These are phyloP conservation scores for Cyberlindnera lachancei DNA, from an alignment of 805 yeast species.

Conservation along the genomic window DNA sequence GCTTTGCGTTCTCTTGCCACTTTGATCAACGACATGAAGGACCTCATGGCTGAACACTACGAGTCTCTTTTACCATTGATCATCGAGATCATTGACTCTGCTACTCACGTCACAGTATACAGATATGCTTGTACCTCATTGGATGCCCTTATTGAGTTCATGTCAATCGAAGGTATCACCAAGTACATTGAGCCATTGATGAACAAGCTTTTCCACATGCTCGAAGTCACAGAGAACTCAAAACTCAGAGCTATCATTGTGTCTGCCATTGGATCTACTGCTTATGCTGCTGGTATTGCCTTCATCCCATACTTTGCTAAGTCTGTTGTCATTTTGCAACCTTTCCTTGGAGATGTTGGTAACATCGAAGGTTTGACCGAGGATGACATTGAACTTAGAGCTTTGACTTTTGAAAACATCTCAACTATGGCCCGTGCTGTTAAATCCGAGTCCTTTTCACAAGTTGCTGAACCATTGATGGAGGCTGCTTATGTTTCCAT, in stretches of 20 bases:
- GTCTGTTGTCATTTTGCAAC: constrained; percentile 75
- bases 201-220: constrained; percentile 81
- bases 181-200: constrained; percentile 81
- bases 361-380: constrained; percentile 72
- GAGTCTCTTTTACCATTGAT: constrained; percentile 77
- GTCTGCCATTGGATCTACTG: constrained; percentile 95
- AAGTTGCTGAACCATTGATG: constrained; percentile 81
- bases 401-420: constrained; percentile 86
- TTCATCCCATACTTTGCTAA: constrained; percentile 81
- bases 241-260: constrained; percentile 71
- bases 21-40: constrained; percentile 79
- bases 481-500: constrained; percentile 80
- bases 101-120: constrained; percentile 76
- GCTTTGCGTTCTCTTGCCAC: constrained; percentile 77
- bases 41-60: constrained; percentile 76
- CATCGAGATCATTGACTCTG: constrained; percentile 78
- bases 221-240: constrained; percentile 68
- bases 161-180: constrained; percentile 79
- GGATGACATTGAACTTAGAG: constrained; percentile 86
- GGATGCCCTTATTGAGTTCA: constrained; percentile 87
- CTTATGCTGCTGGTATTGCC: constrained; percentile 86
- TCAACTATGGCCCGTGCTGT: constrained; percentile 96
- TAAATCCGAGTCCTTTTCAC: constrained; percentile 80
- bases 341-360: constrained; percentile 65
- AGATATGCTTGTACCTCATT: constrained; percentile 86